Evolutionary conservation across 1,284 basidiomycete species (phyloP).

Genomic region (Golubevia pallescens): DNA sequence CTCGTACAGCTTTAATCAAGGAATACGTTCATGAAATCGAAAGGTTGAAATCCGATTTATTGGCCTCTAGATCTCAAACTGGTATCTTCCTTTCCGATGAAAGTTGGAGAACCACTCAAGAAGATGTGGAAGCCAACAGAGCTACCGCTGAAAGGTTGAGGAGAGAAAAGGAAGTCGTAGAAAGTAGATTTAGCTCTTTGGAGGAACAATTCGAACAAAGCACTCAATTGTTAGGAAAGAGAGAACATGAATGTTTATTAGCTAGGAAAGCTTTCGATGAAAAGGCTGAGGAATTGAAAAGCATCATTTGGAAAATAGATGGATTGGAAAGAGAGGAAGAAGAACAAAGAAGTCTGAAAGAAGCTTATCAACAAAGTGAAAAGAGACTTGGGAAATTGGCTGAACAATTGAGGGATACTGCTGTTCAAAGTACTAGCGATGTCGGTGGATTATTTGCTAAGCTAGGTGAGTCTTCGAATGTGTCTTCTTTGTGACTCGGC

Average conservation of each 20-base stretch:
- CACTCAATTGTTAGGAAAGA: constrained; percentile 51
- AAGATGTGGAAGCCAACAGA: constrained; percentile 14
- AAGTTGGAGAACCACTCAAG: constrained; percentile 41
- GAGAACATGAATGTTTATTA: constrained; percentile 29
- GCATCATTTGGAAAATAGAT: no score
- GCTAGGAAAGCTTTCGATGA: no score
- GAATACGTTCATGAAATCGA: constrained; percentile 97
- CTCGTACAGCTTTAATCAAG: constrained; percentile 86
- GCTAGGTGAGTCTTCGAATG: constrained; percentile 71
- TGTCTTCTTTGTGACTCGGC: no score
- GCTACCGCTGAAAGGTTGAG: constrained; percentile 13
- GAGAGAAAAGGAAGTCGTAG: constrained; percentile 42
- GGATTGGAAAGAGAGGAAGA: no score
- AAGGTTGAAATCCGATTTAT: constrained; percentile 85
- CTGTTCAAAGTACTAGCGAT: constrained; percentile 75
- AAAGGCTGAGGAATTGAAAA: no score
- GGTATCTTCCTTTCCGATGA: constrained; percentile 54
- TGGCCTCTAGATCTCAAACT: constrained; percentile 65
- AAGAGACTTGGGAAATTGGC: constrained; percentile 75
- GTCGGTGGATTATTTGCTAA: constrained; percentile 80
- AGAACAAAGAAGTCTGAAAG: no score
- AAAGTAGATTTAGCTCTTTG: constrained; percentile 49
- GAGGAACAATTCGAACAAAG: constrained; percentile 62
- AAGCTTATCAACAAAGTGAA: constrained; percentile 81
- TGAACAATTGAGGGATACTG: constrained; percentile 72